These are phyloP conservation scores for Clausena lansium DNA, from an alignment of 345 rosid species.

Conservation along the genomic window DNA sequence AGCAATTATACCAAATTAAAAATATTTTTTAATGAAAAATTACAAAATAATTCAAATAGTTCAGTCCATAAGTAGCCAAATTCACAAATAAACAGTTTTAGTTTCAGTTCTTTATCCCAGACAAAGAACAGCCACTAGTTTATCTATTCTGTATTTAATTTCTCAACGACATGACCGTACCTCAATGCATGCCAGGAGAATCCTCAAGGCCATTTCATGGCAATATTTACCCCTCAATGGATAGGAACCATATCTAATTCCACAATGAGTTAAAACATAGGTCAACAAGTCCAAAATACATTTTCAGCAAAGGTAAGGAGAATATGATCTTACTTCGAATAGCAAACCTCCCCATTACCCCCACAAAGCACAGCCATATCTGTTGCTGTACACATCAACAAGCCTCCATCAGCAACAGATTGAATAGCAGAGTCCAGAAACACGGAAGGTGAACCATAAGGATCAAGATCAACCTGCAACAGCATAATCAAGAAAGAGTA, in stretches of 20 bases:
- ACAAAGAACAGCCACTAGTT: not conserved
- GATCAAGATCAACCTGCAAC: conserved; percentile 98
- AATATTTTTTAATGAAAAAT: not conserved
- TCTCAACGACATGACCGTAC: conserved; percentile 32
- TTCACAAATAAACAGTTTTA: not conserved
- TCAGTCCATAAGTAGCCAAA: not conserved
- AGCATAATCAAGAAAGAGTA: conserved; percentile 18
- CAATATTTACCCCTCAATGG: conserved; percentile 95
- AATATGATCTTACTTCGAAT: conserved; percentile 82
- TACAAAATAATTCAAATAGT: no score
- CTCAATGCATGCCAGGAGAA: conserved; percentile 95
- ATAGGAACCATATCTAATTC: conserved; percentile 84
- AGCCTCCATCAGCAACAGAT: conserved; percentile 91
- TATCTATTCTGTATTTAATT: not conserved
- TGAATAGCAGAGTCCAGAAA: conserved; percentile 98
- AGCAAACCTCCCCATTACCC: conserved; percentile 98
- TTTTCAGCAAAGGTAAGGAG: conserved; percentile 15
- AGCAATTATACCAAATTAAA: not conserved
- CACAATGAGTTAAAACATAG: conserved; percentile 22
- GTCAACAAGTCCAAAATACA: conserved; percentile 12
- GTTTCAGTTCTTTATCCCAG: conserved; percentile 3
- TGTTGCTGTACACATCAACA: conserved; percentile 98
- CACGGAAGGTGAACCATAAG: conserved; percentile 94
- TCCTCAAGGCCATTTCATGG: conserved; percentile 99
- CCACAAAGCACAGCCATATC: conserved; percentile 99